Base-by-base conservation (phyloP, 331 rosid species). In the Arachis monticola region DNA sequence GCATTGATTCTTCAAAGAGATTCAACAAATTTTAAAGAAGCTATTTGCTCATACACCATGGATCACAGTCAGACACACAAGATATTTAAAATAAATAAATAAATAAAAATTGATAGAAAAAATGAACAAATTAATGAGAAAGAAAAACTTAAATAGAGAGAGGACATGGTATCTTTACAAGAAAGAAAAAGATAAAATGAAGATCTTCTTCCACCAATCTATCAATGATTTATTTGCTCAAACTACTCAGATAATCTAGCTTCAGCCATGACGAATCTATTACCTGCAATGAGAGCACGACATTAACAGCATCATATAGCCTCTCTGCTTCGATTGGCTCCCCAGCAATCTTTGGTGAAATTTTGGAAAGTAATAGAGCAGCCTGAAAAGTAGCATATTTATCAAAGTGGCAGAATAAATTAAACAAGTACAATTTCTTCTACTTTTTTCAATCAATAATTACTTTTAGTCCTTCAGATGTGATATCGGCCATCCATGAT, bases 401-500 rank as follows among this genome's bases (percentile, higher is more conserved):
- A 74, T 75, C 75, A 75, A 64, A 64, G 66, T 32, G 47, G 38
- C 62, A 66, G 70, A 41, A 73, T 52, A 65, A 72, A 62, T 67
- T 42, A 59, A 58, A 57, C 52, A 70, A 75, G 30, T 79, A 48
- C n/a, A 61, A 55, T 6, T 44, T 2, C 22, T 17, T 17, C 22
- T 17, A 17, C 22, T 60, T 67, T 58, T 67, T 52, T 14, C 9
- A 35, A 57, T 59, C 52, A 78, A 69, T 50, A 79, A 75, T 79
- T 74, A 85, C 97, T 79, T 92, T 92, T 65, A 92, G 81, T 74
- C 96, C 97, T 92, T 92, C 97, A 45, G 97, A 91, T 11, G 97
- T 90, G 97, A 92, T 79, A 92, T 92, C 35, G 97, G 97, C 97
- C 97, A 92, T 77, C 97, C 97, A 57, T 92, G 97, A 82, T 92